Base-by-base conservation (phyloP, 176 grass and related monocot species). In the Musa schizocarpa region DNA sequence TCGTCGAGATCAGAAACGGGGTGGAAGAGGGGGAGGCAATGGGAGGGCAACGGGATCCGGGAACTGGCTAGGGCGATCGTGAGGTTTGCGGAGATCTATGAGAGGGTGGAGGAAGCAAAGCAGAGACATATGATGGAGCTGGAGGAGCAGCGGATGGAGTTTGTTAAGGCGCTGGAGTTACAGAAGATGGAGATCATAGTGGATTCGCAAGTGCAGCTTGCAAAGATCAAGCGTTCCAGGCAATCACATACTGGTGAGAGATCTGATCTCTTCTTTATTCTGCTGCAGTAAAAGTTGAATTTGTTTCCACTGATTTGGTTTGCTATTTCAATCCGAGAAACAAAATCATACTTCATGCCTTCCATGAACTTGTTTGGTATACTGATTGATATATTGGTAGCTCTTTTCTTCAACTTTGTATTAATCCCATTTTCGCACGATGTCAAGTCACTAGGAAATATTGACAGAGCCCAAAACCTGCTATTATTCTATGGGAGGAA, bases 151-250 rank as follows among this genome's bases (percentile, higher is more conserved):
- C 69, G 91, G n/a, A 89, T 99, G 20, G 83, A 88, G 53, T 99
- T 95, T 17, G 72, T 89, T 7, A 94, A 94, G 84, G 80, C 84
- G 65, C 71, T 99, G 16, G 96, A 99, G 83, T 79, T 95, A 63
- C 86, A 99, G 75, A 86, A 88, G 29, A 95, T 99, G 96, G 84
- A 99, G 74, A 85, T 91, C 71, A 88, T 99, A 0, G 88, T 91
- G 0, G 91, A 99, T 3, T 83, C 89, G 2, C 91, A 99, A 73
- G 85, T 95, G n/a, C 89, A 92, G 78, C 84, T 94, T 48, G 81
- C 82, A 11, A 89, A 84, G 76, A 75, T 83, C 58, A 94, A 89
- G 85, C 90, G 85, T 0, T 17, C 70, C 48, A 99, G 76, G 80
- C 82, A 88, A 79, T 72, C 51, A 1, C 61, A 82, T 80, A 74